Percentiles rank a stretch among this genome's conserved stretches.
Evolutionary conservation across 2,329 filamentous ascomycete species (phyloP).

Genomic region (Dactylellina drechsleri): DNA sequence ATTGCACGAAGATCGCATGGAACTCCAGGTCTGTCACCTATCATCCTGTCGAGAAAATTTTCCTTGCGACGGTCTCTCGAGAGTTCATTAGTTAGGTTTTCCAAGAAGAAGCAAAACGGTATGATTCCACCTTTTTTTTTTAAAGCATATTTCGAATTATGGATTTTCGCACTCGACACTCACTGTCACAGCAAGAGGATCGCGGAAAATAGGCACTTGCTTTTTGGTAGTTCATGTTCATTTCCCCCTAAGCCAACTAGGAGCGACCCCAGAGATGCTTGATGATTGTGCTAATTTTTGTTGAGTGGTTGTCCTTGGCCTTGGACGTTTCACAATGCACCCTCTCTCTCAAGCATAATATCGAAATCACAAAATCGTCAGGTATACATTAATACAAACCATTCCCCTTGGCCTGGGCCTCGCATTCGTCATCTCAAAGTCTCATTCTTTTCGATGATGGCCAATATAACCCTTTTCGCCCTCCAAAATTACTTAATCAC

Average conservation of each 20-base stretch:
- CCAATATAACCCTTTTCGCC: slow-evolving; percentile 9
- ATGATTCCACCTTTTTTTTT: not conserved
- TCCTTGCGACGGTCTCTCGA: slow-evolving; percentile 42
- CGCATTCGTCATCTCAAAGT: slow-evolving; percentile 41
- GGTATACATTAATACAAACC: not conserved
- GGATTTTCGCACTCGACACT: not conserved
- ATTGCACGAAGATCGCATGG: slow-evolving; percentile 46
- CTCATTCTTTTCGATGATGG: slow-evolving; percentile 22
- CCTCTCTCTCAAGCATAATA: slow-evolving; percentile 38
- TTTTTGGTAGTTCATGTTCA: slow-evolving; percentile 11
- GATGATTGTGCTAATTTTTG: slow-evolving; percentile 21
- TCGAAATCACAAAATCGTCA: too few relatives aligned
- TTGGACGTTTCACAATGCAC: slow-evolving; percentile 48
- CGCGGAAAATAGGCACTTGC: not conserved
- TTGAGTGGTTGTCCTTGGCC: slow-evolving; percentile 45
- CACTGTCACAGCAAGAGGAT: not conserved
- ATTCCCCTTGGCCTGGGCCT: slow-evolving; percentile 25
- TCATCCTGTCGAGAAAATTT: slow-evolving; percentile 34
- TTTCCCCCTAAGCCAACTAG: slow-evolving; percentile 46
- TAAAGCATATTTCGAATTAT: not conserved
- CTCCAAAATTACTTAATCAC: slow-evolving; percentile 55
- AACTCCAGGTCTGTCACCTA: slow-evolving; percentile 19
- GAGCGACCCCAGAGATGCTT: slow-evolving; percentile 30
- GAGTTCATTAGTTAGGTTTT: slow-evolving; percentile 34
- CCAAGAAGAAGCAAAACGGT: not conserved